Evolutionary conservation across 371 early-diverging fungal genomes (phyloP), one percentile per base, ranked within the genome.

Genomic region (Rhizopus microsporus): DNA sequence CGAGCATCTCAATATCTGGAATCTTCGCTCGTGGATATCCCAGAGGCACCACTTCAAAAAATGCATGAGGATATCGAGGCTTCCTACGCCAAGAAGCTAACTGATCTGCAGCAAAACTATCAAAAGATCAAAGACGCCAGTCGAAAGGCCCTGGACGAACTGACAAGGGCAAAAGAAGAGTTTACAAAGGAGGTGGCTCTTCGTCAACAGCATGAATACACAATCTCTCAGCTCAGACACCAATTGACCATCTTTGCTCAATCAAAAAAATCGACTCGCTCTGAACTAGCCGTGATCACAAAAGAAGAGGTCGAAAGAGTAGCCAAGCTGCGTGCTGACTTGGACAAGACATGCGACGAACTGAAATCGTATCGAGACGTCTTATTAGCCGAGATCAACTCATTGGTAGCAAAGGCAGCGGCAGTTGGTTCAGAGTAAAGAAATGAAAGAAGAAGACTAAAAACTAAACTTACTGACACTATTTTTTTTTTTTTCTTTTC

Each of bases 131-230:
- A 74, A 66, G 67, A 68, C 9, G 80, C 75, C 8, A 74, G 75
- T 31, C 62, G 72, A 40, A 58, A 67, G 12, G 80, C 77, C 4
- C 34, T 80, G 47, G 75, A 80, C 5, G 77, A 80, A 44, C 69
- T 80, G 16, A 63, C 63, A 10, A 49, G 65, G 10, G 76, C 78
- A 32, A 75, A 75, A 49, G 75, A 74, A 53, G 77, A 80, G 34
- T 77, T 73, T 47, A 56, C 72, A 3, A 80, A 75, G 40, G 80
- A 80, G 54, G 65, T 67, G 0, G 37, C 58, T 3, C 50, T 73
- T n/a, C 71, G 77, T 10, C 74, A 77, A 53, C 60, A 73, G 15
- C 71, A 72, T 45, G 80, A 80, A 45, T 54, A 59, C 12, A 66
- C 62, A 4, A 68, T 73, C 6, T 35, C 49, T 4, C 72, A 73